A percentile compares a stretch with the other conserved stretches of the same genome.
Evolutionary conservation across 805 yeast species (phyloP).

Genomic region (Blastobotrys peoriensis): DNA sequence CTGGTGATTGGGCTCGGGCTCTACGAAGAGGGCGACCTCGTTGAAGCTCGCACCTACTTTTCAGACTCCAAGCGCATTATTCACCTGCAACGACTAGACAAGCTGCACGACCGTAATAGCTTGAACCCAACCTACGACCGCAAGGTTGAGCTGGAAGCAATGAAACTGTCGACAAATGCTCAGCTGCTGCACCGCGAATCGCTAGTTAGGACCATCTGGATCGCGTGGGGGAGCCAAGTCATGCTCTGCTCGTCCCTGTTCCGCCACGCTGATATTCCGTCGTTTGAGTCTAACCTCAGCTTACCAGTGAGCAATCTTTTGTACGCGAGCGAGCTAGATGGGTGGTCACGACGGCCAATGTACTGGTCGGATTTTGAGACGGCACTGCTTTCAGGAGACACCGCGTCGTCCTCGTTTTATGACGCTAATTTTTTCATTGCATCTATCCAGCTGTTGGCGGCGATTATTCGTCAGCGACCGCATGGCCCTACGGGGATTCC

Average conservation of each 20-base stretch:
- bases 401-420: neutral
- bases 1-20: conserved; percentile 1
- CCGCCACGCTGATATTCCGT: neutral
- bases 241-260: neutral
- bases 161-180: neutral
- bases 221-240: conserved; percentile 1
- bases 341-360: conserved; percentile 1
- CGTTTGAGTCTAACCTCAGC: conserved; percentile 2
- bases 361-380: conserved; percentile 6
- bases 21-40: neutral
- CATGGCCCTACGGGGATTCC: neutral
- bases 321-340: neutral
- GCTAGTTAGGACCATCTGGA: conserved; percentile 5
- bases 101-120: neutral
- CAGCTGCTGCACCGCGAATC: conserved; percentile 5
- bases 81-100: conserved; percentile 1
- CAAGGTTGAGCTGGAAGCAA: conserved; percentile 1
- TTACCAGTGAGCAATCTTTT: conserved; percentile 3
- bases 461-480: neutral
- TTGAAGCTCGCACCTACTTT: neutral
- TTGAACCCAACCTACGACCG: neutral
- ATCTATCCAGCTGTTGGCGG: conserved; percentile 1
- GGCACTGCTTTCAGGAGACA: neutral
- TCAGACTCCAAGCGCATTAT: conserved; percentile 1
- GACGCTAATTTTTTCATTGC: conserved; percentile 1